These are phyloP conservation scores for Pythium folliculosum DNA, from an alignment of 352 stramenopile species.

Conservation along the genomic window DNA sequence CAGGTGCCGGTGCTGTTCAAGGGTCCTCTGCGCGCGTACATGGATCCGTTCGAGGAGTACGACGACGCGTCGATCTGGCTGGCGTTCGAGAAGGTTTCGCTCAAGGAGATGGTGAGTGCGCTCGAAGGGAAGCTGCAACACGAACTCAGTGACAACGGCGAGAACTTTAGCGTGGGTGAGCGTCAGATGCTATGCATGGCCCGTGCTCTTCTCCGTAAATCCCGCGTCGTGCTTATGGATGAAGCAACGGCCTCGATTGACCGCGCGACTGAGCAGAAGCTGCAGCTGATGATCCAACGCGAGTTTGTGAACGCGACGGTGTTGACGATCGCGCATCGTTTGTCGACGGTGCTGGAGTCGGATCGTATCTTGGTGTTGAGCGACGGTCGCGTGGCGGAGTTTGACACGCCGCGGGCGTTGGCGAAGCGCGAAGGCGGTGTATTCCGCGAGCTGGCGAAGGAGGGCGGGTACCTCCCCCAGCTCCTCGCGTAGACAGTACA, in stretches of 20 bases:
- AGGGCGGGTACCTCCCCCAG: constrained; percentile 31
- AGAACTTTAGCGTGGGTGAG: constrained; percentile 93
- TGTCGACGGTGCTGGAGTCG: constrained; percentile 92
- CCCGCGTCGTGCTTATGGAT: constrained; percentile 92
- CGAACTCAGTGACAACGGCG: constrained; percentile 72
- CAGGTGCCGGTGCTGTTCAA: constrained; percentile 91
- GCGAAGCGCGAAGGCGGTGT: constrained; percentile 17
- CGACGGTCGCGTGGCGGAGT: constrained; percentile 83
- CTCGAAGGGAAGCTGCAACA: constrained; percentile 23
- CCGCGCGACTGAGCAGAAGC: constrained; percentile 53
- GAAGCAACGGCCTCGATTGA: constrained; percentile 90
- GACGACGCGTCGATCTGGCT: constrained; percentile 65
- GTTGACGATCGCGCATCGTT: constrained; percentile 93
- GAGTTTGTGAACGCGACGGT: constrained; percentile 90
- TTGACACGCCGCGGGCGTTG: constrained; percentile 61
- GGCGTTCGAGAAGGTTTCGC: constrained; percentile 64
- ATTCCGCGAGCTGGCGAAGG: constrained; percentile 34
- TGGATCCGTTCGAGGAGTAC: constrained; percentile 87
- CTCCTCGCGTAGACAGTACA: not conserved
- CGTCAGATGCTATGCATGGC: constrained; percentile 69
- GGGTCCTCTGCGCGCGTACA: constrained; percentile 80
- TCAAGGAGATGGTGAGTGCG: constrained; percentile 42
- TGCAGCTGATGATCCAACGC: constrained; percentile 75
- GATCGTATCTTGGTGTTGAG: constrained; percentile 90
- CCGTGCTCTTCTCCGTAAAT: constrained; percentile 38